phyloP scores from a whole-genome alignment of 2,329 filamentous ascomycete genomes.

The Macrophomina tecta region DNA sequence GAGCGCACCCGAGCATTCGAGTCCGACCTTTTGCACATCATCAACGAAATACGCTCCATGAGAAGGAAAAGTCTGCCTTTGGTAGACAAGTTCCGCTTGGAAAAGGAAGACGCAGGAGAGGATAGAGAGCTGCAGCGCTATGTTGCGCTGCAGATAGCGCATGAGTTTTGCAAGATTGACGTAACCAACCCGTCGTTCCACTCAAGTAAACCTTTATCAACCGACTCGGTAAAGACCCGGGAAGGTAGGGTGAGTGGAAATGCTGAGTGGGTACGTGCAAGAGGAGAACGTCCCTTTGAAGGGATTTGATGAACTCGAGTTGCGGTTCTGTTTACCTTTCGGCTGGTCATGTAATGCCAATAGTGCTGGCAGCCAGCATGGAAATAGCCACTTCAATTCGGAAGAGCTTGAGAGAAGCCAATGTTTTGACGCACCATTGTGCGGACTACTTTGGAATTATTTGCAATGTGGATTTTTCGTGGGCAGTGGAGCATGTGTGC shows the following conservation, averaged over 20 bases:
- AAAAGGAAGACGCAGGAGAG: slow-evolving; percentile 79
- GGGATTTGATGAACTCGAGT: not conserved
- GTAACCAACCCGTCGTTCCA: slow-evolving; percentile 34
- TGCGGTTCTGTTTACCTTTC: too few relatives aligned
- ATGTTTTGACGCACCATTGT: too few relatives aligned
- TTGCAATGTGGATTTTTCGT: too few relatives aligned
- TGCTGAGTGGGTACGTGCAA: not conserved
- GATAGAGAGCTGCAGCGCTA: slow-evolving; percentile 76
- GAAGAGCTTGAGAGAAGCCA: too few relatives aligned
- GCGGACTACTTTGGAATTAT: too few relatives aligned
- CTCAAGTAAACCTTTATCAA: not conserved
- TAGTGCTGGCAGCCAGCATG: too few relatives aligned
- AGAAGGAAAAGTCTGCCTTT: slow-evolving; percentile 84
- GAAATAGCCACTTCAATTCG: too few relatives aligned
- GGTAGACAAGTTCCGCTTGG: slow-evolving; percentile 78
- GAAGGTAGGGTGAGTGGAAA: not conserved
- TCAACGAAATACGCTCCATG: slow-evolving; percentile 86
- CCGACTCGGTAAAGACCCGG: not conserved
- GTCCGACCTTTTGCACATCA: slow-evolving; percentile 87
- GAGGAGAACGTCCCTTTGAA: not conserved
- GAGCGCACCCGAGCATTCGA: slow-evolving; percentile 82
- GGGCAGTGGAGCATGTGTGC: too few relatives aligned
- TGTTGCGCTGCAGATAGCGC: slow-evolving; percentile 74
- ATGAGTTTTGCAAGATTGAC: slow-evolving; percentile 72
- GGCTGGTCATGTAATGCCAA: too few relatives aligned